phyloP scores from a whole-genome alignment of 23 red algal species.

The Rhodosorus marinus region DNA sequence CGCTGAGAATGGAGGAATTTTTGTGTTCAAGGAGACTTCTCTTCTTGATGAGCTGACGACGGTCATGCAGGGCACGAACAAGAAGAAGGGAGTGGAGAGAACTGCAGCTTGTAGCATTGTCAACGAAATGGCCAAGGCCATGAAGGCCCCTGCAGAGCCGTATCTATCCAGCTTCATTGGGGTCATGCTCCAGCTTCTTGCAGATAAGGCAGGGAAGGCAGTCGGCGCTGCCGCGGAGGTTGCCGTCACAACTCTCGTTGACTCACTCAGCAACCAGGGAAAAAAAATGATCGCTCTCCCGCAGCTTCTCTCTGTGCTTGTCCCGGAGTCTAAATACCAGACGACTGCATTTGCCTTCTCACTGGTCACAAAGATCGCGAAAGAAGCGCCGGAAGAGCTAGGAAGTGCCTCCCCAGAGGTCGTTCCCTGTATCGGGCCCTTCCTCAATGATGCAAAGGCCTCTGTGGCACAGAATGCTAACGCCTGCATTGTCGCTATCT shows the following conservation, averaged over 20 bases:
- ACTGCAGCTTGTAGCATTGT: slow-evolving; percentile 18
- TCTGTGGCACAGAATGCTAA: slow-evolving; percentile 11
- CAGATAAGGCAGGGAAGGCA: slow-evolving; percentile 42
- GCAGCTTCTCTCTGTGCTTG: slow-evolving; percentile 16
- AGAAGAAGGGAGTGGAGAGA: slow-evolving; percentile 35
- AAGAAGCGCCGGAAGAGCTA: slow-evolving; percentile 53
- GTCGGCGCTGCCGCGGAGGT: slow-evolving; percentile 14
- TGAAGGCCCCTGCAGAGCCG: slow-evolving; percentile 4
- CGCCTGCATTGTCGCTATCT: slow-evolving; percentile 30
- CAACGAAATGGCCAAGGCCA: slow-evolving; percentile 3
- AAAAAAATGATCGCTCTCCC: slow-evolving; percentile 32
- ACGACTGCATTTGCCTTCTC: slow-evolving; percentile 35
- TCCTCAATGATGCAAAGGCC: slow-evolving; percentile 54
- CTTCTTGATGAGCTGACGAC: neutral
- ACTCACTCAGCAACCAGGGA: slow-evolving; percentile 17
- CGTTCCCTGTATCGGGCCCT: slow-evolving; percentile 32
- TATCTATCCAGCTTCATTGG: slow-evolving; percentile 20
- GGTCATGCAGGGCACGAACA: slow-evolving; percentile 30
- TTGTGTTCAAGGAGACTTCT: neutral
- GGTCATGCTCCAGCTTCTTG: slow-evolving; percentile 21
- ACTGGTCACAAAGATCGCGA: slow-evolving; percentile 31
- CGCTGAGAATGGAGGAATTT: too few species aligned
- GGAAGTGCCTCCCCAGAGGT: slow-evolving; percentile 53
- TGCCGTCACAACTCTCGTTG: slow-evolving; percentile 13
- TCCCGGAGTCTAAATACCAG: slow-evolving; percentile 55